phyloP scores from a whole-genome alignment of 352 stramenopile species.

The Phytophthora syringae region DNA sequence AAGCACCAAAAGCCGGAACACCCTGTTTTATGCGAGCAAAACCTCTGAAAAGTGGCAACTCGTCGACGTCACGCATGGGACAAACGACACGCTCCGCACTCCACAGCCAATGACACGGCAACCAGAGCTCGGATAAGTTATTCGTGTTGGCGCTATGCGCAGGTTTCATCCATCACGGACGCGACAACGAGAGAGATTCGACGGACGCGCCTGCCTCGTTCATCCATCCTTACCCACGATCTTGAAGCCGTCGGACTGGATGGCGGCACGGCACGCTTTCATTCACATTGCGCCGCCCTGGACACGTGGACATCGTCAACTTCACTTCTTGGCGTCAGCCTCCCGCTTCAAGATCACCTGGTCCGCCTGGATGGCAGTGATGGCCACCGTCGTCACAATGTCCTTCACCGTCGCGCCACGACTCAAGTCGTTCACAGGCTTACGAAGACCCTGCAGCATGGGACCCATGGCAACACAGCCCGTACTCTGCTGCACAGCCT shows the following conservation, averaged over 20 bases:
- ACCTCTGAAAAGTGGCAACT: neutral
- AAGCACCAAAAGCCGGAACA: constrained; percentile 27
- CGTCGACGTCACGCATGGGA: constrained; percentile 21
- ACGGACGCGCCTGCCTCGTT: constrained; percentile 1
- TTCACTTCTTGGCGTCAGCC: constrained; percentile 22
- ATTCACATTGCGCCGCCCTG: constrained; percentile 8
- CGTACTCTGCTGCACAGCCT: constrained; percentile 81
- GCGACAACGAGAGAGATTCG: constrained; percentile 27
- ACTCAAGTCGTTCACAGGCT: constrained; percentile 90
- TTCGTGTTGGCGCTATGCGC: constrained; percentile 27
- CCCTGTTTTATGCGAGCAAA: no score
- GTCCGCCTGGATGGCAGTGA: constrained; percentile 41
- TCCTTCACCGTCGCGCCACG: constrained; percentile 89
- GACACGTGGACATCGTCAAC: neutral
- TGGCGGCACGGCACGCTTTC: constrained; percentile 1
- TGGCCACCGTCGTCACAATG: constrained; percentile 90
- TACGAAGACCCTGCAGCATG: constrained; percentile 88
- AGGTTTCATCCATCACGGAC: constrained; percentile 22
- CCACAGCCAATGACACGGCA: constrained; percentile 14
- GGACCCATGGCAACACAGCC: constrained; percentile 84
- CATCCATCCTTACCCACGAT: constrained; percentile 6
- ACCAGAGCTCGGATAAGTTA: constrained; percentile 14
- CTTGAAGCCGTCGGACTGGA: constrained; percentile 4
- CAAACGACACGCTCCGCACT: constrained; percentile 11
- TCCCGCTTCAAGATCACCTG: constrained; percentile 62